A percentile compares a stretch with the other conserved stretches of the same genome.
These are phyloP conservation scores for Acacia crassicarpa DNA, from an alignment of 306 rosid genomes.

Conservation along the genomic window DNA sequence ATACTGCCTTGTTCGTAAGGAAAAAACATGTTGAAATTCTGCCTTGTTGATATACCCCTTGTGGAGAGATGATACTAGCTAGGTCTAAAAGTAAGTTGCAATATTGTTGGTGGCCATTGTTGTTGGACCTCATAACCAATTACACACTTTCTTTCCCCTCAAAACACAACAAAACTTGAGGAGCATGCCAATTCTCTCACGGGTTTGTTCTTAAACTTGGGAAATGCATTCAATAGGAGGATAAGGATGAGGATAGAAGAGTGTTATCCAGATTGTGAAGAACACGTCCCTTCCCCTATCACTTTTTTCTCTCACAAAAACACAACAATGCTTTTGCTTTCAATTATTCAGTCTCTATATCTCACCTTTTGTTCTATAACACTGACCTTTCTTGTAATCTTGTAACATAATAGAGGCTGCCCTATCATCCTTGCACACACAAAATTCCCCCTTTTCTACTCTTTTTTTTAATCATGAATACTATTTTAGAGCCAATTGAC, in stretches of 20 bases:
- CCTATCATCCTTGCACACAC: background rate
- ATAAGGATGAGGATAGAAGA: constrained; percentile 21
- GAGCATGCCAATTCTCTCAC: background rate
- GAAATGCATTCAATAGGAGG: background rate
- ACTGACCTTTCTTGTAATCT: background rate
- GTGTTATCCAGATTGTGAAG: constrained; percentile 29
- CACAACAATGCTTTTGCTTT: constrained; percentile 22
- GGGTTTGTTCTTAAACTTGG: background rate
- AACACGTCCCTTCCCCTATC: background rate
- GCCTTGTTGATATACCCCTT: no score
- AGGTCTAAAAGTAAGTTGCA: no score
- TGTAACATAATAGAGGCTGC: background rate
- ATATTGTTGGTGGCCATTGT: background rate
- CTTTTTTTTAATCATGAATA: no score
- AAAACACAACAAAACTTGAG: background rate
- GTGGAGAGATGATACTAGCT: no score
- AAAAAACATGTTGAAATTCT: no score
- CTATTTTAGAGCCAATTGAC: no score
- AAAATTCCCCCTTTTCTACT: background rate
- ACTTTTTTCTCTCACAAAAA: background rate
- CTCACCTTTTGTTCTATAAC: background rate
- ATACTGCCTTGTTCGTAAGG: no score
- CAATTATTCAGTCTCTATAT: background rate
- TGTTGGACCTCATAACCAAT: constrained; percentile 22
- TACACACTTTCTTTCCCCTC: background rate